These are phyloP conservation scores for Dittrichia graveolens DNA, from an alignment of 129 eudicot species.

Conservation along the genomic window DNA sequence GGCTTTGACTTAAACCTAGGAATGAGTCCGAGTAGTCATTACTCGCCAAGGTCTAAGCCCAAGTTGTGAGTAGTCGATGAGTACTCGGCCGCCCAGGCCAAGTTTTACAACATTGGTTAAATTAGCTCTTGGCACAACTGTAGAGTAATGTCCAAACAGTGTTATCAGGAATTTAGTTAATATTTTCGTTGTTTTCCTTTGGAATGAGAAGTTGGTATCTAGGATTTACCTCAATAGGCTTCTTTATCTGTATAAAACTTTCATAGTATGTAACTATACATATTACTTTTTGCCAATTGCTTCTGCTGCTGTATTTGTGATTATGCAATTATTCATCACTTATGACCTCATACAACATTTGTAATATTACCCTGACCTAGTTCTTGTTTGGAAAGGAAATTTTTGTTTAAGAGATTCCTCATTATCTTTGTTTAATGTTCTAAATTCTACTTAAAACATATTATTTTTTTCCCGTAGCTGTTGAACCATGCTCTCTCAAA, in stretches of 20 bases:
- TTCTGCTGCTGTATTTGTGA: not conserved
- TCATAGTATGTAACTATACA: not conserved
- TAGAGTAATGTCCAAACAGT: not conserved
- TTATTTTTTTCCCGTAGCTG: not conserved
- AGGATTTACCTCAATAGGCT: constrained; percentile 2
- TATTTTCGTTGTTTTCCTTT: not conserved
- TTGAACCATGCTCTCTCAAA: not conserved
- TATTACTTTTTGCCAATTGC: not conserved
- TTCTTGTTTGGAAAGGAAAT: not conserved
- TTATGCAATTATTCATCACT: not conserved
- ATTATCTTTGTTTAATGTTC: not conserved
- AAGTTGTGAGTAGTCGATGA: no score
- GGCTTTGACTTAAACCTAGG: no score
- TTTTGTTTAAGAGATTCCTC: not conserved
- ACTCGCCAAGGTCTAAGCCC: no score
- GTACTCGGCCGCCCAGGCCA: no score
- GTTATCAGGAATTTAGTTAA: constrained; percentile 3
- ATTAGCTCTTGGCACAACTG: not conserved
- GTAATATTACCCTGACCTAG: not conserved
- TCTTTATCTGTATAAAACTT: not conserved
- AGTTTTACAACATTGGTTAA: not conserved
- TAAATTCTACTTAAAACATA: not conserved
- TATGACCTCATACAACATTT: not conserved
- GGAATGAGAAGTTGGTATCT: constrained; percentile 12
- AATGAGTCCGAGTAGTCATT: no score